A percentile compares a stretch with the other conserved stretches of the same genome.
Conservation (phyloP, 2,329 filamentous ascomycete genomes). For the Aureobasidium melanogenum region DNA sequence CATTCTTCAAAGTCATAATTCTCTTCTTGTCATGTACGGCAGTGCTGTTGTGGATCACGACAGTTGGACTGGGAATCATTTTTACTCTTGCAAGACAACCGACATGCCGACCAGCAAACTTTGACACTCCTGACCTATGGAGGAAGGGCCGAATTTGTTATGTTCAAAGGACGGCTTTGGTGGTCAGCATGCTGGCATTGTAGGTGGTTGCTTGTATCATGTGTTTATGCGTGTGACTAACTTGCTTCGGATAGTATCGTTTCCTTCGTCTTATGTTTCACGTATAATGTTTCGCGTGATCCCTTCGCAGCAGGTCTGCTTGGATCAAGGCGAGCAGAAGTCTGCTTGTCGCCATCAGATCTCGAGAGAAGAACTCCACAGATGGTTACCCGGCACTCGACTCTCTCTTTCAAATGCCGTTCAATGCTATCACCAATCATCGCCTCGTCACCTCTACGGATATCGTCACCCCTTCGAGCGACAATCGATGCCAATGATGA, state of each 20-base stretch:
- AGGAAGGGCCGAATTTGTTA: neutral
- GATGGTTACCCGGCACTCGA: neutral
- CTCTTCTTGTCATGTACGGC: neutral
- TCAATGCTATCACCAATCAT: neutral
- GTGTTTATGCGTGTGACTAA: neutral
- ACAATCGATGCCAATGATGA: neutral
- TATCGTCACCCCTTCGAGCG: neutral
- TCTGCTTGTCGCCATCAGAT: neutral
- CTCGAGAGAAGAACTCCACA: neutral
- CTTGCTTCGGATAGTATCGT: neutral
- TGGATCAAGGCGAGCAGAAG: neutral
- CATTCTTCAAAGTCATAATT: neutral
- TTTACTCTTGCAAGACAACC: neutral
- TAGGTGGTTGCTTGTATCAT: neutral
- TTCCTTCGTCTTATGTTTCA: constrained; percentile 1
- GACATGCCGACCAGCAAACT: neutral
- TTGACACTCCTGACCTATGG: neutral
- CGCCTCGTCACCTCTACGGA: neutral
- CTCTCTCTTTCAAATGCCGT: constrained; percentile 2
- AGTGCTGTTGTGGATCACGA: neutral
- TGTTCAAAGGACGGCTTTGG: neutral
- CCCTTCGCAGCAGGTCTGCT: constrained; percentile 1
- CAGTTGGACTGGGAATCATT: neutral
- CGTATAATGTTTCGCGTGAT: neutral
- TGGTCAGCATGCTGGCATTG: constrained; percentile 3